Conservation (phyloP, 2,329 filamentous ascomycete species). For the Fusarium pseudoanthophilum region DNA sequence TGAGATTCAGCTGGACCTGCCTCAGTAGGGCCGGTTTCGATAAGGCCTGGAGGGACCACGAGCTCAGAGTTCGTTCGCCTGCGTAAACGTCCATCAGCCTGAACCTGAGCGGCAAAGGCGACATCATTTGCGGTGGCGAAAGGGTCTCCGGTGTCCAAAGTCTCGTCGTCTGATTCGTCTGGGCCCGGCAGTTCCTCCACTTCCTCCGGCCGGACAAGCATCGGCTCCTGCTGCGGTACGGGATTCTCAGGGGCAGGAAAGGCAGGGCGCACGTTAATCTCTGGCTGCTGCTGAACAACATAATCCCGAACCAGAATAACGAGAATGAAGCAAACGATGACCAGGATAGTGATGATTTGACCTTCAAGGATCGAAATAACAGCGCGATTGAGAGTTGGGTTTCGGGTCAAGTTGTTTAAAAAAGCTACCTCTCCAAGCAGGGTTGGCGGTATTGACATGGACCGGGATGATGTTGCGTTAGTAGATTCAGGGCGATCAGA, state of each 20-base stretch:
- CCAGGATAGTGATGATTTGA: constrained; percentile 89
- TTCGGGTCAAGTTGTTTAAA: constrained; percentile 72
- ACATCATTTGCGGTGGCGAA: constrained; percentile 23
- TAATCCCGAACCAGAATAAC: constrained; percentile 97
- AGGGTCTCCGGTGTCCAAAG: constrained; percentile 44
- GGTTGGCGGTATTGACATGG: constrained; percentile 35
- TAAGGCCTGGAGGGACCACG: constrained; percentile 8
- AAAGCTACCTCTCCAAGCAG: constrained; percentile 68
- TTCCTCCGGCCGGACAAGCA: constrained; percentile 40
- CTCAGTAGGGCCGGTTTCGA: constrained; percentile 14
- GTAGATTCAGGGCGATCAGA: constrained; percentile 24
- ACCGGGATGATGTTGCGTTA: constrained; percentile 28
- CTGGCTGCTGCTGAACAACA: constrained; percentile 96
- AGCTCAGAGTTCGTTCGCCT: constrained; percentile 28
- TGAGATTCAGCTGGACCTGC: constrained; percentile 8
- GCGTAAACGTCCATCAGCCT: constrained; percentile 23
- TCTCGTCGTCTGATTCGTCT: constrained; percentile 48
- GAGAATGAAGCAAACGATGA: constrained; percentile 95
- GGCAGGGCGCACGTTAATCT: constrained; percentile 82
- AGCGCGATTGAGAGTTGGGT: constrained; percentile 77
- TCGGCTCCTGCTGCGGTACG: constrained; percentile 40
- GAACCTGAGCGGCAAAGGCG: constrained; percentile 15
- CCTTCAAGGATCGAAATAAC: constrained; percentile 89
- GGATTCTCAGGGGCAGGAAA: constrained; percentile 60
- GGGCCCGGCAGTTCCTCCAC: constrained; percentile 36